Evolutionary conservation across 129 eudicot species (phyloP).

Genomic region (Escallonia rubra): DNA sequence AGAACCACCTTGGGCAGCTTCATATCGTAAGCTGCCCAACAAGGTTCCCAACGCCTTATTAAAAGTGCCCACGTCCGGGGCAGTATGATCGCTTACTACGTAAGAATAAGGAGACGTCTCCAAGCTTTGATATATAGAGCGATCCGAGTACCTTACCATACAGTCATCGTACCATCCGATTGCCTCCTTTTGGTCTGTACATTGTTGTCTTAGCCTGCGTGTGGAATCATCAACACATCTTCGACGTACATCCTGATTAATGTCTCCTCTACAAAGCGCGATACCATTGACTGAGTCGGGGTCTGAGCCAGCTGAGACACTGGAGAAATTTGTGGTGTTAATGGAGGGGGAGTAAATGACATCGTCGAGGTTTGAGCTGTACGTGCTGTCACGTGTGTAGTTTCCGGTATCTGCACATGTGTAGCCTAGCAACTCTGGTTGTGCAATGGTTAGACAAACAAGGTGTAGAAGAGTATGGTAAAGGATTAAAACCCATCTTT

Average conservation of each 20-base stretch:
- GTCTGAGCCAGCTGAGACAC: constrained; percentile 13
- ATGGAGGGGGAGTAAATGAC: constrained; percentile 23
- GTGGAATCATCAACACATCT: constrained; percentile 14
- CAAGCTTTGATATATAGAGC: constrained; percentile 5
- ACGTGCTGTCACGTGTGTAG: constrained; percentile 32
- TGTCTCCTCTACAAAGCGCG: constrained; percentile 32
- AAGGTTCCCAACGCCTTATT: constrained; percentile 1
- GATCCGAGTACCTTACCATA: constrained; percentile 22
- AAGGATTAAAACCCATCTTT: not conserved
- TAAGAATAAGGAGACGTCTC: not conserved
- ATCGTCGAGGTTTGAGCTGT: constrained; percentile 32
- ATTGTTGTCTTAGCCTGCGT: not conserved
- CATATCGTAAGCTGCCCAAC: constrained; percentile 4
- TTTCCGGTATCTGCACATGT: constrained; percentile 1
- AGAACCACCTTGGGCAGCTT: constrained; percentile 13
- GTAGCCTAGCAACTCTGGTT: not conserved
- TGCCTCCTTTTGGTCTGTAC: constrained; percentile 28
- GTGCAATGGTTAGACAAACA: not conserved
- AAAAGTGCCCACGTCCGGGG: not conserved
- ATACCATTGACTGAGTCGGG: constrained; percentile 22
- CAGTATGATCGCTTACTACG: not conserved
- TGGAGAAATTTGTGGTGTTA: constrained; percentile 23
- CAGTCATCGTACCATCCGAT: constrained; percentile 28
- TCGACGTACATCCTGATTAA: constrained; percentile 8
- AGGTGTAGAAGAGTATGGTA: not conserved